Percentiles rank a stretch among this genome's conserved stretches.
phyloP scores from a whole-genome alignment of 2,329 filamentous ascomycete species.

The Beauveria australis region DNA sequence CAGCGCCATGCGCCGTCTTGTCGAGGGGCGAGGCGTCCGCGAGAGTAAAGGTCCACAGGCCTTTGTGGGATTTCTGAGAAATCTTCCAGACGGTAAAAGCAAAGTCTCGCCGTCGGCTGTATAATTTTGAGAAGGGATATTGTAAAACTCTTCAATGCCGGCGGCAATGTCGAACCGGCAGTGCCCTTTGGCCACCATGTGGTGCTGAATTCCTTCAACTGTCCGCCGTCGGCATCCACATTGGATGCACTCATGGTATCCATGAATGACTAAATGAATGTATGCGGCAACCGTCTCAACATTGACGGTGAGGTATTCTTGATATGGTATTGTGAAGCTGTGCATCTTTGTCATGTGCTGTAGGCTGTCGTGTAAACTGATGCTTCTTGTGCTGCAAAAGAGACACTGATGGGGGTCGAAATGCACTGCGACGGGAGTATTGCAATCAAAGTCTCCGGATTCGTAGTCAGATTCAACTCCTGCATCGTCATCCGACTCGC shows the following conservation, averaged over 20 bases:
- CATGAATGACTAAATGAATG: conserved; percentile 40
- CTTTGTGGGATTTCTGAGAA: conserved; percentile 19
- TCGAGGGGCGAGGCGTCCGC: background rate
- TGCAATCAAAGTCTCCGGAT: background rate
- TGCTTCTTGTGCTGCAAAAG: conserved; percentile 29
- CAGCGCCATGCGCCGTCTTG: background rate
- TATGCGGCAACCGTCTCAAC: conserved; percentile 38
- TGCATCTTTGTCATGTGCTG: conserved; percentile 43
- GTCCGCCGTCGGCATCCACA: conserved; percentile 37
- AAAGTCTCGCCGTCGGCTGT: conserved; percentile 18
- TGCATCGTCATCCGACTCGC: background rate
- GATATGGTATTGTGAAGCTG: conserved; percentile 35
- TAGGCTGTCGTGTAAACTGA: conserved; percentile 29
- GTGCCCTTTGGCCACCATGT: conserved; percentile 42
- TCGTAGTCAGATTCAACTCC: background rate
- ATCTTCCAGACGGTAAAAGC: conserved; percentile 27
- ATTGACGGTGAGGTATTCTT: conserved; percentile 33
- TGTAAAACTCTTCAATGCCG: conserved; percentile 34
- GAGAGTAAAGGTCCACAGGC: background rate
- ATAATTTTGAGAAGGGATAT: conserved; percentile 12
- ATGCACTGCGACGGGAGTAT: conserved; percentile 3
- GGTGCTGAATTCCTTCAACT: conserved; percentile 38
- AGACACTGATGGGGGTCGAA: conserved; percentile 30
- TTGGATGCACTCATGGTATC: conserved; percentile 41
- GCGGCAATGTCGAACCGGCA: conserved; percentile 35